Base-by-base conservation (phyloP, 163 green algal species). In the Chlamydomonas reinhardtii region DNA sequence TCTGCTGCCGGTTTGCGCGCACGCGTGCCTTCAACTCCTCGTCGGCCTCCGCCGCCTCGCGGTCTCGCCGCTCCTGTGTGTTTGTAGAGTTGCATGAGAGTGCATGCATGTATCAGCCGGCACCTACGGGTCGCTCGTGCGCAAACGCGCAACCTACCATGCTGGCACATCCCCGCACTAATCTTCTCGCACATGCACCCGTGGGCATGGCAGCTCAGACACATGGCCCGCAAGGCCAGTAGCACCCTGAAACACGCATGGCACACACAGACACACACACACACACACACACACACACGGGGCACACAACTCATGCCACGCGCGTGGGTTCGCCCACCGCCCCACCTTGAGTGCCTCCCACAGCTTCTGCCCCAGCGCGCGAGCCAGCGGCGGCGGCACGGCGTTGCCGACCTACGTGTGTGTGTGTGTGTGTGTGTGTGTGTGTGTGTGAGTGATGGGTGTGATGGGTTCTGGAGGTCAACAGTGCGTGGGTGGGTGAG, bases 351-450 rank as follows among this genome's bases (percentile, higher is more conserved):
- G 89, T 16, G 91, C 91, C 37, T 84, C 85, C n/a, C 90, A 89
- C 88, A 98, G 92, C 89, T 96, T 87, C 14, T 75, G 56, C 56
- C 96, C 96, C 52, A 98, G 92, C 4, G 95, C 93, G 39, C 89
- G 86, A 2, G 95, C 95, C 82, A 98, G 90, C 0, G 96, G 96
- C 22, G 94, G 93, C 32, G 96, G 96, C 79, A 98, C 96, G 1
- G 96, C 96, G 76, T 98, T 98, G 85, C 96, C 96, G 12, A 98
- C 95, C 89, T 98, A 95, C 12, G 39, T 48, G 8, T 48, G 65
- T 9, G 4, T 19, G 0, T 11, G 22, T 4, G 43, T 16, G 16
- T 27, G 56, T 37, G 4, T 20, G 34, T 56, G 5, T 35, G 16
- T 25, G 68, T n/a, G 19, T 5, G 12, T 17, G 34, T 37, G 20